Percentiles rank a stretch among this genome's conserved stretches.
Conservation (phyloP, 2,329 filamentous ascomycete species). For the Stagonosporopsis vannaccii region DNA sequence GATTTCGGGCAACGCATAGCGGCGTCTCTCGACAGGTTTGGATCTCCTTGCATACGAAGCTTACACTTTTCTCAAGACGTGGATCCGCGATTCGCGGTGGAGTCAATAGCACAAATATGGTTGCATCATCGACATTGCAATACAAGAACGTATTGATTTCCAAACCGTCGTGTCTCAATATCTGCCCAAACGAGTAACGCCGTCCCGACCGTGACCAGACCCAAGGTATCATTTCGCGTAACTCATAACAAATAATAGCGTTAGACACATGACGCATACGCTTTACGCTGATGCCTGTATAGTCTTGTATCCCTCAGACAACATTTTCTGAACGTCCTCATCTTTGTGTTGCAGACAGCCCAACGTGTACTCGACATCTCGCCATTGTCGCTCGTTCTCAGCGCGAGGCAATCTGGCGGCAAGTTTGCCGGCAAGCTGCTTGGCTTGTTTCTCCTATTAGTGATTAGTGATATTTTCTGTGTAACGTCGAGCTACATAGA, state of each 20-base stretch:
- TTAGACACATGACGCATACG: background rate
- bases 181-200: background rate
- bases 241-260: conserved; percentile 9
- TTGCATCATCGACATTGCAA: background rate
- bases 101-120: background rate
- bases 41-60: conserved; percentile 2
- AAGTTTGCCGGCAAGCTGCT: conserved; percentile 90
- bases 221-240: conserved; percentile 20
- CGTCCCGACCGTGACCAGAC: conserved; percentile 2
- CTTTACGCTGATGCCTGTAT: conserved; percentile 53
- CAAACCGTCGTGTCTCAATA: background rate
- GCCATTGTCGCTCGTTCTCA: conserved; percentile 95
- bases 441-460: conserved; percentile 92
- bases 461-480: conserved; percentile 18
- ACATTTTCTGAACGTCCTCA: conserved; percentile 81
- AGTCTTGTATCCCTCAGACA: conserved; percentile 74
- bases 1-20: conserved; percentile 4
- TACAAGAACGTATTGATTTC: background rate
- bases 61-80: background rate
- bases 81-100: background rate
- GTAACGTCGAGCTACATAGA: background rate
- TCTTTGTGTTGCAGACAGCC: conserved; percentile 92
- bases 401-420: conserved; percentile 84
- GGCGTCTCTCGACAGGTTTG: background rate
- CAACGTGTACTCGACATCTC: conserved; percentile 92